Conservation (phyloP, 768 basidiomycete species). For the Tricholoma sp. region DNA sequence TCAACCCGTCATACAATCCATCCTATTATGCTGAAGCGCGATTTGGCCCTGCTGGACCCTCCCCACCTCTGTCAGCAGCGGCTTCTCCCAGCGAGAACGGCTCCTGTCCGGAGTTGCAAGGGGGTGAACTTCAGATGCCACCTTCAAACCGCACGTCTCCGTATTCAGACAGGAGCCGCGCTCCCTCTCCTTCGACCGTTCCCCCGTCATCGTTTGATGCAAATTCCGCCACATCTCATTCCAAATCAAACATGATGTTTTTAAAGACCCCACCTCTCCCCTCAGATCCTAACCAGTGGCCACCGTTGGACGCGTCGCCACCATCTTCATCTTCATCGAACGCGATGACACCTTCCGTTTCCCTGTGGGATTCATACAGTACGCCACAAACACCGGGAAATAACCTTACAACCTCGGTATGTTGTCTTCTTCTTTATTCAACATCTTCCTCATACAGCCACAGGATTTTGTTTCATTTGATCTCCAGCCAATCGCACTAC, state of each 20-base stretch:
- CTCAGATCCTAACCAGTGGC: not conserved
- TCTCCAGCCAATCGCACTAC: constrained; percentile 10
- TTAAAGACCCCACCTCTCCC: not conserved
- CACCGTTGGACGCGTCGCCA: not conserved
- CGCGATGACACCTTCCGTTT: not conserved
- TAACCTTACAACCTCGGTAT: not conserved
- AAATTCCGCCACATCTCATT: not conserved
- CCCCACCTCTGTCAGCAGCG: constrained; percentile 48
- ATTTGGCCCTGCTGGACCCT: constrained; percentile 39
- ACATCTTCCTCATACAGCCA: not conserved
- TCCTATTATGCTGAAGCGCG: constrained; percentile 15
- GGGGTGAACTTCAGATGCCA: not conserved
- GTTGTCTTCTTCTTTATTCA: not conserved
- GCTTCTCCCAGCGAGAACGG: constrained; percentile 37
- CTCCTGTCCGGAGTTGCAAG: constrained; percentile 3
- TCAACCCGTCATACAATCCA: constrained; percentile 16
- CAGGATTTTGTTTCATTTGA: constrained; percentile 21
- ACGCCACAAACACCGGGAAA: not conserved
- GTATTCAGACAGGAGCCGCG: not conserved
- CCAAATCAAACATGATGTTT: not conserved
- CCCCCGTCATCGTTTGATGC: not conserved
- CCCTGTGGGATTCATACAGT: not conserved
- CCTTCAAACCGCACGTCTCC: not conserved
- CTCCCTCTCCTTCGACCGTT: not conserved
- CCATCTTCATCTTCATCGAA: not conserved